These are phyloP conservation scores for Salix purpurea DNA, from an alignment of 345 rosid genomes.

Conservation along the genomic window DNA sequence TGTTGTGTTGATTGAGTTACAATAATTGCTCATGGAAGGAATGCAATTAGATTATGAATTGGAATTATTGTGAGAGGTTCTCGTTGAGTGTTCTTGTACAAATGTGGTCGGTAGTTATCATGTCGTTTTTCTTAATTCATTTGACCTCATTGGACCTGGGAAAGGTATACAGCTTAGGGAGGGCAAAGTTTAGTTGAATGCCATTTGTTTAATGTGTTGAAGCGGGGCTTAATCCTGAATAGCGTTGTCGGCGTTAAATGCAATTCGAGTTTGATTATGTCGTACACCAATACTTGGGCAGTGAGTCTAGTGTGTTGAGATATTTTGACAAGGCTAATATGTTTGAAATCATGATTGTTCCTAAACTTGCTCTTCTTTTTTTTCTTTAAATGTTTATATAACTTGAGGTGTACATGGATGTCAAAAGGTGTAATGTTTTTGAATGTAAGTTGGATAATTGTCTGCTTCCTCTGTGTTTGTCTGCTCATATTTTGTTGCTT, in stretches of 20 bases:
- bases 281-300: background rate
- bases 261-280: background rate
- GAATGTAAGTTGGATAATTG: background rate
- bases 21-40: background rate
- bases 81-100: background rate
- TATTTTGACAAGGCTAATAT: background rate
- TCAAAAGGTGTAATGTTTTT: background rate
- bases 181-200: background rate
- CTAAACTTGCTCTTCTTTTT: background rate
- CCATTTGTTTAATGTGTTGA: background rate
- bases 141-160: too few relatives aligned
- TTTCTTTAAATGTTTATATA: background rate
- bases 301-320: background rate
- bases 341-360: background rate
- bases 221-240: background rate
- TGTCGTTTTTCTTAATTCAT: background rate
- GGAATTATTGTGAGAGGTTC: background rate
- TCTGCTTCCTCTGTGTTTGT: slow-evolving; percentile 5
- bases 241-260: background rate
- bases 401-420: background rate
- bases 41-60: background rate
- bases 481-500: slow-evolving; percentile 30
- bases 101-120: background rate
- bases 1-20: background rate
- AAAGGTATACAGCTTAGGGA: too few relatives aligned